Conservation (phyloP, 2,329 filamentous ascomycete genomes). For the Lachnellula occidentalis region DNA sequence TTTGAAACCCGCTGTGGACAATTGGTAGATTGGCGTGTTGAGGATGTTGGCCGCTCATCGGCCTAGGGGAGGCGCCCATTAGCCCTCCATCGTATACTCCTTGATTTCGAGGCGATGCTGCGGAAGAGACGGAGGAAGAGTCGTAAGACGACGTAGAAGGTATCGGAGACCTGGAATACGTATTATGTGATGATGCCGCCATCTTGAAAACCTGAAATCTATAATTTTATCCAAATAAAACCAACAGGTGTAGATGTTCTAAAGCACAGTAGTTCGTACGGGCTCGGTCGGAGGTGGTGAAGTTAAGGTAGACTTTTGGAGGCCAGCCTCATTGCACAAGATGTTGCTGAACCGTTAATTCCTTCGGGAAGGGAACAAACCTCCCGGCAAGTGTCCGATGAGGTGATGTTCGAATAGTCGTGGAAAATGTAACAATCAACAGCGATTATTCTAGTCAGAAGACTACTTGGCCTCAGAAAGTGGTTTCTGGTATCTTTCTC, state of each 20-base stretch:
- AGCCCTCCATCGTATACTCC: slow-evolving; percentile 48
- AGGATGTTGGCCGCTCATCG: slow-evolving; percentile 43
- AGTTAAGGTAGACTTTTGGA: slow-evolving; percentile 11
- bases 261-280: slow-evolving; percentile 7
- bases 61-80: slow-evolving; percentile 47
- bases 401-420: slow-evolving; percentile 3
- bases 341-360: slow-evolving; percentile 5
- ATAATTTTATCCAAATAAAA: slow-evolving; percentile 18
- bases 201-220: slow-evolving; percentile 34
- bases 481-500: slow-evolving; percentile 10
- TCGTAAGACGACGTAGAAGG: slow-evolving; percentile 57
- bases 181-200: slow-evolving; percentile 51
- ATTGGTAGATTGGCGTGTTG: slow-evolving; percentile 49
- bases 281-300: slow-evolving; percentile 4
- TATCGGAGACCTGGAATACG: slow-evolving; percentile 57
- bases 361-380: slow-evolving; percentile 5
- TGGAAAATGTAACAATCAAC: slow-evolving; percentile 3
- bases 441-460: slow-evolving; percentile 17
- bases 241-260: slow-evolving; percentile 11
- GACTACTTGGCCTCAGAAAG: slow-evolving; percentile 6
- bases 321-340: slow-evolving; percentile 22
- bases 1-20: slow-evolving; percentile 25
- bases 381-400: neutral
- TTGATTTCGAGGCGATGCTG: slow-evolving; percentile 52
- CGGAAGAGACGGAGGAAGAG: slow-evolving; percentile 58